A percentile compares a stretch with the other conserved stretches of the same genome.
These are phyloP conservation scores for Yarrowia sp. DNA, from an alignment of 805 yeast genomes.

Conservation along the genomic window DNA sequence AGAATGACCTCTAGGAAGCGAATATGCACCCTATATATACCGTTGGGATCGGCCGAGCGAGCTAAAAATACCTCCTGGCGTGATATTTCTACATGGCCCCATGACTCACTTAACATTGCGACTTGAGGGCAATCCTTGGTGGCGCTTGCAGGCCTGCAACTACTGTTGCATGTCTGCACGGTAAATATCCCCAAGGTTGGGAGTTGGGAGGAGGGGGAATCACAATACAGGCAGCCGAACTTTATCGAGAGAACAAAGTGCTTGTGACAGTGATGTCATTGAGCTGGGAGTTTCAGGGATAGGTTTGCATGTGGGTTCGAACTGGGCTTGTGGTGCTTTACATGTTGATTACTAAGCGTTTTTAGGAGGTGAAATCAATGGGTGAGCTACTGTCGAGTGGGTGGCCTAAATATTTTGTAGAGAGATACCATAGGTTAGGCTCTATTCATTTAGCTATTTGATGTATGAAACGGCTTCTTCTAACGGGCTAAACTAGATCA, in stretches of 20 bases:
- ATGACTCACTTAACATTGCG: conserved; percentile 8
- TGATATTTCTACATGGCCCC: background rate
- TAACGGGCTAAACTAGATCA: too few species aligned
- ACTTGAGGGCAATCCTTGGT: background rate
- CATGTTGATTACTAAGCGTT: too few species aligned
- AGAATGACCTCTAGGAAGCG: background rate
- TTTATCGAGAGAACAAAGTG: background rate
- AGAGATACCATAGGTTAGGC: too few species aligned
- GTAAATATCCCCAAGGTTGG: conserved; percentile 17
- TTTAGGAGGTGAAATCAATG: too few species aligned
- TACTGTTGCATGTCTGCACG: conserved; percentile 22
- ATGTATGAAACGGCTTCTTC: too few species aligned
- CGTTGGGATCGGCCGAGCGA: background rate
- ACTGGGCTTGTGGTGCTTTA: background rate
- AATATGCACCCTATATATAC: background rate
- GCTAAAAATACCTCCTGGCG: conserved; percentile 11
- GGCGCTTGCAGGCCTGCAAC: conserved; percentile 23
- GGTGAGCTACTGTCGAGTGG: too few species aligned
- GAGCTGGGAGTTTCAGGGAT: background rate
- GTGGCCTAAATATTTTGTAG: too few species aligned
- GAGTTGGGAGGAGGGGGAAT: conserved; percentile 14
- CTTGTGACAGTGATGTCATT: background rate
- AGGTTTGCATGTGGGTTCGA: too few species aligned
- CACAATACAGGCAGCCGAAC: background rate
- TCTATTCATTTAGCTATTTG: too few species aligned